A percentile compares a stretch with the other conserved stretches of the same genome.
Evolutionary conservation across 2,329 filamentous ascomycete species (phyloP).

Genomic region (Gaeumannomyces sp.): DNA sequence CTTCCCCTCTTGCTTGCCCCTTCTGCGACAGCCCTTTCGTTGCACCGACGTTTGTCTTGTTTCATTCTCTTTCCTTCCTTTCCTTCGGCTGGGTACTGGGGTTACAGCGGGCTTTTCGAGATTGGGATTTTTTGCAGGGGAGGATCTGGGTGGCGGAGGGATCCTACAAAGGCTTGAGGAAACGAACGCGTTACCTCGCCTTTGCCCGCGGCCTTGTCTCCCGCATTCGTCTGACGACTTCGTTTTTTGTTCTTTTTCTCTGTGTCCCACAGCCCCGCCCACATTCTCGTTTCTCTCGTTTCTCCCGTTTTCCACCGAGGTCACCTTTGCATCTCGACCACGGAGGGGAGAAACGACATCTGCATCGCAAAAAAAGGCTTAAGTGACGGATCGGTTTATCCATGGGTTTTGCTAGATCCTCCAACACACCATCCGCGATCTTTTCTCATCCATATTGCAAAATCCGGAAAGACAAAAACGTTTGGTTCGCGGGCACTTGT

Average conservation of each 20-base stretch:
- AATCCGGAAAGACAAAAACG: slow-evolving; percentile 7
- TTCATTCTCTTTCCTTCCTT: slow-evolving; percentile 1
- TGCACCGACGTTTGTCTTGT: background rate
- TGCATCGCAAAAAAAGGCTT: background rate
- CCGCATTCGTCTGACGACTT: background rate
- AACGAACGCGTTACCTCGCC: background rate
- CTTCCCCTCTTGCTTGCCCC: background rate
- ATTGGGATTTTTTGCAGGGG: background rate
- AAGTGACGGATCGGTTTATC: background rate
- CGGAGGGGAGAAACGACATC: background rate
- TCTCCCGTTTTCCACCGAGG: background rate
- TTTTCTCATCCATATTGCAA: background rate
- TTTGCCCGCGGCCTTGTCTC: background rate
- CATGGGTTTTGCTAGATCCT: background rate
- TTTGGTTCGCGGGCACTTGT: slow-evolving; percentile 3
- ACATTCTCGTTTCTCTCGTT: background rate
- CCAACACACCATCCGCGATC: background rate
- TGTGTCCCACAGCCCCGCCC: background rate
- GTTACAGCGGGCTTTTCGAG: background rate
- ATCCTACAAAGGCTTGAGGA: background rate
- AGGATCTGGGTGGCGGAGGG: background rate
- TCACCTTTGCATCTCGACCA: background rate
- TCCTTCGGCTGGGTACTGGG: background rate
- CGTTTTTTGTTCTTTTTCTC: background rate
- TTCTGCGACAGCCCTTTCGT: background rate